Percentiles rank a stretch among this genome's conserved stretches.
Evolutionary conservation across 164 flowering plant species (phyloP).

Genomic region (Protea cynaroides): DNA sequence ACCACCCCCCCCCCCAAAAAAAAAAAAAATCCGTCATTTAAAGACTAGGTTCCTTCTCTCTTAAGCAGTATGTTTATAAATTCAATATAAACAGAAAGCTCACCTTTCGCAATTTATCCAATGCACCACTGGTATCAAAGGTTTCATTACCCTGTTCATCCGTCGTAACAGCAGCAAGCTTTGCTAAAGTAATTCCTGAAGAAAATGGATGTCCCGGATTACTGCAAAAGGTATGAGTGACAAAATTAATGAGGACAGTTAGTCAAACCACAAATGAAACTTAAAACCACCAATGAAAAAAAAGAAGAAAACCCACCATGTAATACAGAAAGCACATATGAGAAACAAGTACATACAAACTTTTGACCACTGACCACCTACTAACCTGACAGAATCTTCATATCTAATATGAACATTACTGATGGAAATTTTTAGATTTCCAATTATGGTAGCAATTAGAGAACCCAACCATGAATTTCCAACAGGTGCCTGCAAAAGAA

Average conservation of each 20-base stretch:
- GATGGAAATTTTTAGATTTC: constrained; percentile 90
- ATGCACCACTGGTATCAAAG: constrained; percentile 95
- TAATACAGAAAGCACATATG: neutral
- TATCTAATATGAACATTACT: constrained; percentile 98
- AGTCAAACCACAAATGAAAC: neutral
- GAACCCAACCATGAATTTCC: constrained; percentile 98
- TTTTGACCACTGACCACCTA: neutral
- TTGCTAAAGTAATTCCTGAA: constrained; percentile 83
- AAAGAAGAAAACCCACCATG: neutral
- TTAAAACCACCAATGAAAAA: neutral
- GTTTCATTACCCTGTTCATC: constrained; percentile 98
- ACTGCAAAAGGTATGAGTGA: constrained; percentile 33
- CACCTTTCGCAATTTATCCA: constrained; percentile 94
- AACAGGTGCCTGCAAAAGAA: constrained; percentile 54
- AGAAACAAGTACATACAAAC: neutral
- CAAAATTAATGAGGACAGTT: constrained; percentile 6
- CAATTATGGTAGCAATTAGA: constrained; percentile 81
- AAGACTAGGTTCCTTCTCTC: neutral
- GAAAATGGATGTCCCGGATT: constrained; percentile 90
- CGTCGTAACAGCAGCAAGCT: constrained; percentile 96
- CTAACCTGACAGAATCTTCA: constrained; percentile 84
- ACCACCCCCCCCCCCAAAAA: too few relatives aligned
- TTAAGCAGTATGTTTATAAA: neutral
- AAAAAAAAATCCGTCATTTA: too few relatives aligned
- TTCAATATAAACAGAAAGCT: constrained; percentile 8